Conservation (phyloP, 176 grass and related monocot genomes). For the Eragrostis nindensis region DNA sequence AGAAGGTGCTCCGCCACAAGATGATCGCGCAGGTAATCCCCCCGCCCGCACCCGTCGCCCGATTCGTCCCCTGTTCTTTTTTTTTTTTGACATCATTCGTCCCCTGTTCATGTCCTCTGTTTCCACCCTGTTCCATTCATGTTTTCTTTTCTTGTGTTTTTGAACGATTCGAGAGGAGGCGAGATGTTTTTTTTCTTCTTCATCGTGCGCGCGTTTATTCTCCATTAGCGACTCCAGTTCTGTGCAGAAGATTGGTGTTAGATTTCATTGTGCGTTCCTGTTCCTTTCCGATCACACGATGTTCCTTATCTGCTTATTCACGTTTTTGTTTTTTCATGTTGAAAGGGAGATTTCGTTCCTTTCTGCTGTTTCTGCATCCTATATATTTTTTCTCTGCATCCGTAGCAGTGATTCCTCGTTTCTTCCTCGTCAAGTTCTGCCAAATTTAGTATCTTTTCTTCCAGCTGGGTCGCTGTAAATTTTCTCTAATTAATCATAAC, state of each 20-base stretch:
- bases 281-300: background rate
- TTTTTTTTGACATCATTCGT: too few relatives aligned
- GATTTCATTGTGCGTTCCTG: background rate
- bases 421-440: background rate
- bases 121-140: background rate
- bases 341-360: constrained; percentile 1
- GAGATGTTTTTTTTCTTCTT: too few relatives aligned
- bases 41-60: background rate
- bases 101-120: background rate
- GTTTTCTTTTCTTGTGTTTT: background rate
- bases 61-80: background rate
- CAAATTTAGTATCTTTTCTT: background rate
- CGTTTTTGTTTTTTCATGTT: background rate
- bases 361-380: background rate
- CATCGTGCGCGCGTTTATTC: too few relatives aligned
- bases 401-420: background rate
- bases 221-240: background rate
- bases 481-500: background rate
- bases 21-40: constrained; percentile 81
- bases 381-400: background rate
- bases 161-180: background rate
- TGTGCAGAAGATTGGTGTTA: background rate
- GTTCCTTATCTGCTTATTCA: background rate
- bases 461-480: background rate
- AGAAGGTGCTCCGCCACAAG: constrained; percentile 93